phyloP scores from a whole-genome alignment of 768 basidiomycete species.

The Phlebiopsis flavidoalba region DNA sequence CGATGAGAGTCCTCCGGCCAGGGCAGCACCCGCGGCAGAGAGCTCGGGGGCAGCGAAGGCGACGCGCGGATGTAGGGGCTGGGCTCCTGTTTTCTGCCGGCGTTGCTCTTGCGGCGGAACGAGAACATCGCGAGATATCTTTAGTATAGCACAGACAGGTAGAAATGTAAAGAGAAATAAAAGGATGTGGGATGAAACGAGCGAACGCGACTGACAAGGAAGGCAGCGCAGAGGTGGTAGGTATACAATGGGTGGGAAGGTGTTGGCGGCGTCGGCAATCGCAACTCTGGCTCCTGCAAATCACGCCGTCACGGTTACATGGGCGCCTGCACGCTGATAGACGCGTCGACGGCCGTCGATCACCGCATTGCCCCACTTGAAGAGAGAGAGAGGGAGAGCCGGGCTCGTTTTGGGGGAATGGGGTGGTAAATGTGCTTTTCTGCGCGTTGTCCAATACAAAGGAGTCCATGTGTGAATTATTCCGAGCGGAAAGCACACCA shows the following conservation, averaged over 20 bases:
- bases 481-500: constrained; percentile 8
- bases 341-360: background rate
- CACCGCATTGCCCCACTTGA: background rate
- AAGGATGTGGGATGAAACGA: constrained; percentile 16
- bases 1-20: constrained; percentile 85
- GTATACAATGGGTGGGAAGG: background rate
- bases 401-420: background rate
- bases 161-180: constrained; percentile 24
- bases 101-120: constrained; percentile 58
- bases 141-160: constrained; percentile 15
- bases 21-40: constrained; percentile 65
- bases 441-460: background rate
- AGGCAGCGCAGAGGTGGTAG: background rate
- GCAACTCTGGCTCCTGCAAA: background rate
- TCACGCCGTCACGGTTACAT: background rate
- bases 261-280: background rate
- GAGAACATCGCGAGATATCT: constrained; percentile 46
- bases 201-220: constrained; percentile 3
- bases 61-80: constrained; percentile 58
- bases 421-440: constrained; percentile 12
- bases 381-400: background rate
- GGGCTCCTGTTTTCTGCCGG: constrained; percentile 41
- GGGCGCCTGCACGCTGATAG: constrained; percentile 2
- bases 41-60: constrained; percentile 79
- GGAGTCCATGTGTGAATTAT: constrained; percentile 9